Evolutionary conservation across 805 yeast genomes (phyloP), one percentile per base, ranked within the genome.

Genomic region (Wickerhamomyces hampshirensis): DNA sequence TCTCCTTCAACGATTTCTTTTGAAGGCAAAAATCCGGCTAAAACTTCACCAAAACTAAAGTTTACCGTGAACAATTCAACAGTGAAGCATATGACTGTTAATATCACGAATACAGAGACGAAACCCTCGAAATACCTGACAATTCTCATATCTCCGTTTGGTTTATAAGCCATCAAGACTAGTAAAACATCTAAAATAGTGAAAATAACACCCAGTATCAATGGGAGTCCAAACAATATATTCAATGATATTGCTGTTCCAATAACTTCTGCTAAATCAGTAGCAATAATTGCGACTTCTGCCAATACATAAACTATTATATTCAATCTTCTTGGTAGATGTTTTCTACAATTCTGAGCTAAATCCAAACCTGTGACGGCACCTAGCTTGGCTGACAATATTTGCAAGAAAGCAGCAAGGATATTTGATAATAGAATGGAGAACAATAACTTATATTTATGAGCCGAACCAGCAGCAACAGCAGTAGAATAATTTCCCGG

Each of bases 401-500:
- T 72, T 60, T 91, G 98, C 43, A 89, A 69, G 44, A 86, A 79
- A 5, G 89, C 84, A 3, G 98, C 98, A 64, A 91, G 72, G 26
- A 89, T 61, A 51, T 89, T 91, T 5, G 95, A 80, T 18, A 89
- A 61, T 24, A 88, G 63, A 14, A 91, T 74, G 16, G 89, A 78
- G 56, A 88, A 89, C 21, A 91, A 60, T 23, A 89, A 65, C 40
- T 84, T 80, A 58, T 81, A 91, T 47, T 81, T 76, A 57, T 83
- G 86, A 18, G 85, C 81, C 23, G 95, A 82, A n/a, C 95, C 95
- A 1, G 94, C 93, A 7, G 93, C 84, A 11, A 91, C 96, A 8
- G 93, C 95, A 1, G 97, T 86, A 26, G 96, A 83, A 60, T 89
- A 91, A 62, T 93, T 91, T 5, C 98, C 98, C 0, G 98, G 98